phyloP scores from a whole-genome alignment of 768 basidiomycete species.

The Cytidiella melzeri region DNA sequence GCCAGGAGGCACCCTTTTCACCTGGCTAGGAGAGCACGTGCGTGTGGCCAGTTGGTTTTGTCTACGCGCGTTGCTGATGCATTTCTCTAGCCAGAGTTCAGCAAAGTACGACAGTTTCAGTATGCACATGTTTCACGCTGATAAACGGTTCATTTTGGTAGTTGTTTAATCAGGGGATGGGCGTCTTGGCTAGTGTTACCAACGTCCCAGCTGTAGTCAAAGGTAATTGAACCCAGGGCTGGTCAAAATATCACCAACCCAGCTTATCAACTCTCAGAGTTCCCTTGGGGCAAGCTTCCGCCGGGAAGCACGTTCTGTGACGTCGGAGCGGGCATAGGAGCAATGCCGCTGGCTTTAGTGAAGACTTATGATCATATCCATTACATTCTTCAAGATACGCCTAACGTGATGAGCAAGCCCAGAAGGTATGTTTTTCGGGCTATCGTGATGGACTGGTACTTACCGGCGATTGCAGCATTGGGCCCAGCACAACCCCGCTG shows the following conservation, averaged over 20 bases:
- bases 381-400: slow-evolving; percentile 1
- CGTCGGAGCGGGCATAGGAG: slow-evolving; percentile 1
- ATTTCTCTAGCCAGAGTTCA: neutral
- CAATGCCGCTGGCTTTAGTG: neutral
- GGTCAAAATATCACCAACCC: too few relatives aligned
- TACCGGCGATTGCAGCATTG: too few relatives aligned
- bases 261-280: too few relatives aligned
- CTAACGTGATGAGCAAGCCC: neutral
- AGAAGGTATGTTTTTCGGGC: neutral
- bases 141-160: neutral
- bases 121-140: too few relatives aligned
- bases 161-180: neutral
- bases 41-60: too few relatives aligned
- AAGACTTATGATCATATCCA: neutral
- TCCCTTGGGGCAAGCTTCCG: neutral
- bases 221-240: too few relatives aligned
- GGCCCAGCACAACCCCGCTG: neutral
- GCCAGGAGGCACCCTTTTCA: neutral
- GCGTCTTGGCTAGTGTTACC: neutral
- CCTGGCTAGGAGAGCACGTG: neutral
- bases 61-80: neutral
- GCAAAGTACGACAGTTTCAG: too few relatives aligned
- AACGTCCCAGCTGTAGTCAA: neutral
- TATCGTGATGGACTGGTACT: too few relatives aligned
- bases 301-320: slow-evolving; percentile 1